Conservation (phyloP, 768 basidiomycete genomes). For the Udeniomyces megalosporus region DNA sequence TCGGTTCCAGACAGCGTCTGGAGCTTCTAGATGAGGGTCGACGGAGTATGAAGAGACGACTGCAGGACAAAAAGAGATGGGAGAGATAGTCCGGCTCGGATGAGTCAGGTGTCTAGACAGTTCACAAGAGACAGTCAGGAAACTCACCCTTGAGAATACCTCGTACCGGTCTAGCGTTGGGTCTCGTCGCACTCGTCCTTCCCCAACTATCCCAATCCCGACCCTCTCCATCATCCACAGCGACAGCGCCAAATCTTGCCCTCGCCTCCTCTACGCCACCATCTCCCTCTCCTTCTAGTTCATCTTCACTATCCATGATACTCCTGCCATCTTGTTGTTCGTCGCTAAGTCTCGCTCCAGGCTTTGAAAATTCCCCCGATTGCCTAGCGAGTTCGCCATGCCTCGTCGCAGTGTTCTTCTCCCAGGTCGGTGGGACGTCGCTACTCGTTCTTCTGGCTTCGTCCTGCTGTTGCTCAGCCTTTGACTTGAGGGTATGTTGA, state of each 20-base stretch:
- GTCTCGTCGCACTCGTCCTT: background rate
- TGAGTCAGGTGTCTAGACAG: too few species aligned
- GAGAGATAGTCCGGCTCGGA: background rate
- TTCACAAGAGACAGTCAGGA: too few species aligned
- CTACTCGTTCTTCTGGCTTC: conserved; percentile 13
- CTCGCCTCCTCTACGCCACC: conserved; percentile 31
- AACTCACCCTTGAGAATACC: conserved; percentile 80
- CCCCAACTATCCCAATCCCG: background rate
- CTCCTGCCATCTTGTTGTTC: background rate
- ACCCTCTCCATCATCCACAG: background rate
- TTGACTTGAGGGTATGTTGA: conserved; percentile 68
- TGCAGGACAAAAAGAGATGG: background rate
- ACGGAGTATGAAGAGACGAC: conserved; percentile 16
- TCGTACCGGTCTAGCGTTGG: conserved; percentile 42
- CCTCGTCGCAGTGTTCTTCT: conserved; percentile 47
- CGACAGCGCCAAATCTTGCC: background rate
- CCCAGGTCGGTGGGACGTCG: conserved; percentile 40
- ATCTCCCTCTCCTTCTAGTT: conserved; percentile 3
- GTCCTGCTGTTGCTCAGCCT: conserved; percentile 46
- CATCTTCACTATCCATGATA: conserved; percentile 21
- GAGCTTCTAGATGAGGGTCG: conserved; percentile 34
- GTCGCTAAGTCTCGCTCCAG: conserved; percentile 29
- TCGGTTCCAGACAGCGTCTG: conserved; percentile 35
- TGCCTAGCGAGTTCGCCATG: conserved; percentile 10
- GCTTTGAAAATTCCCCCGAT: conserved; percentile 5